Percentiles rank a stretch among this genome's conserved stretches.
phyloP scores from a whole-genome alignment of 164 flowering plant genomes.

The Buxus sempervirens region DNA sequence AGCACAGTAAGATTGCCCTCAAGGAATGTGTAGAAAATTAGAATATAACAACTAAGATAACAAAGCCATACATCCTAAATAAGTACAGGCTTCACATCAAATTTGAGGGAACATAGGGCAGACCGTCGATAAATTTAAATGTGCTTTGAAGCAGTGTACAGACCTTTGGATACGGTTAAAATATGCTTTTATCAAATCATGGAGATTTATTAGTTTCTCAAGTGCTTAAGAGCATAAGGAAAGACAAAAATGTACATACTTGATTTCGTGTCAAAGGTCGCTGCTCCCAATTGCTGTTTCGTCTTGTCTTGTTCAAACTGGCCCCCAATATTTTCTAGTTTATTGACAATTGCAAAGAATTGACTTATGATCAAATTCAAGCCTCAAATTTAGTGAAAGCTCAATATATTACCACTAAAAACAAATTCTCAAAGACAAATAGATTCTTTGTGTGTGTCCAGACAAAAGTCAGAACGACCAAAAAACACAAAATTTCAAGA shows the following conservation, averaged over 20 bases:
- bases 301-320: slow-evolving; percentile 83
- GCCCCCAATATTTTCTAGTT: slow-evolving; percentile 78
- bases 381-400: not conserved
- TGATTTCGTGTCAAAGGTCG: slow-evolving; percentile 77
- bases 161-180: not conserved
- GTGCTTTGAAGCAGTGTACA: too few relatives aligned
- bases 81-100: not conserved
- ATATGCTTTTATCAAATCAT: not conserved
- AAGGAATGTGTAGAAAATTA: not conserved
- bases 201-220: not conserved
- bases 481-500: too few relatives aligned
- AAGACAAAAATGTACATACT: slow-evolving; percentile 31
- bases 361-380: not conserved
- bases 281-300: slow-evolving; percentile 96
- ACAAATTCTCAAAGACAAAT: not conserved
- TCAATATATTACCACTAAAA: too few relatives aligned
- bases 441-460: not conserved
- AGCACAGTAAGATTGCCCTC: not conserved
- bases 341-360: not conserved
- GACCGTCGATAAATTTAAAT: too few relatives aligned
- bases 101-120: not conserved
- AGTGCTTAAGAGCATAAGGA: not conserved
- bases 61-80: too few relatives aligned
- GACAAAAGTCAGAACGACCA: not conserved
- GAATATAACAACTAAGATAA: too few relatives aligned